Conservation (phyloP, 2,329 filamentous ascomycete species). For the Hypoxylon sp. region DNA sequence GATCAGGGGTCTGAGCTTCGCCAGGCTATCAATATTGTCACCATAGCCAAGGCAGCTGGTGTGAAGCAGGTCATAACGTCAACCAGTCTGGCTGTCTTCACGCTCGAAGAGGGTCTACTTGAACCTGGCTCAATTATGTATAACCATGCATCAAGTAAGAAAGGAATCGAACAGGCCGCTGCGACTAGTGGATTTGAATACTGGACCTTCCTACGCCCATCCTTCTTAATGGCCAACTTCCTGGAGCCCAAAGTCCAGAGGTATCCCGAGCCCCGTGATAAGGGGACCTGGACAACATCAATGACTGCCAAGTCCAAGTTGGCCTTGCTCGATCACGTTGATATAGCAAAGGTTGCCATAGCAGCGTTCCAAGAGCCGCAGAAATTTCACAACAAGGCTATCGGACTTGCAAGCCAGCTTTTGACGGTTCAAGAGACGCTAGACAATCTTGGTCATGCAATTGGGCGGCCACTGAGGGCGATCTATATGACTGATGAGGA, state of each 20-base stretch:
- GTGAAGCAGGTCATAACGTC: constrained; percentile 39
- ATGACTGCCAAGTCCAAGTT: constrained; percentile 30
- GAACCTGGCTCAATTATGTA: not conserved
- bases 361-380: constrained; percentile 51
- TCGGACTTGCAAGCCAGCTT: constrained; percentile 57
- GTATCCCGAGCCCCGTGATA: constrained; percentile 29
- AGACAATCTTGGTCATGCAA: constrained; percentile 51
- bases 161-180: too few species aligned
- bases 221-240: constrained; percentile 4
- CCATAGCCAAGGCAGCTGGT: constrained; percentile 37
- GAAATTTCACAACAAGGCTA: constrained; percentile 55
- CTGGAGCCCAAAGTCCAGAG: constrained; percentile 29
- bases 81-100: constrained; percentile 9
- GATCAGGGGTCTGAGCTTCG: constrained; percentile 22
- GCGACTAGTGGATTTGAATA: too few species aligned
- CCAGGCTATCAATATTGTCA: constrained; percentile 33
- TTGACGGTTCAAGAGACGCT: constrained; percentile 52
- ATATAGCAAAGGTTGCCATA: constrained; percentile 38
- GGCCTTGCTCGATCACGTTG: constrained; percentile 33
- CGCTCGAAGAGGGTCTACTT: not conserved
- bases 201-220: not conserved
- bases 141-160: too few species aligned
- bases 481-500: constrained; percentile 57
- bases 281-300: constrained; percentile 32
- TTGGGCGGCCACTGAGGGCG: constrained; percentile 53